These are phyloP conservation scores for Cryptomeria japonica DNA, from an alignment of 75 land plant genomes.

Conservation along the genomic window DNA sequence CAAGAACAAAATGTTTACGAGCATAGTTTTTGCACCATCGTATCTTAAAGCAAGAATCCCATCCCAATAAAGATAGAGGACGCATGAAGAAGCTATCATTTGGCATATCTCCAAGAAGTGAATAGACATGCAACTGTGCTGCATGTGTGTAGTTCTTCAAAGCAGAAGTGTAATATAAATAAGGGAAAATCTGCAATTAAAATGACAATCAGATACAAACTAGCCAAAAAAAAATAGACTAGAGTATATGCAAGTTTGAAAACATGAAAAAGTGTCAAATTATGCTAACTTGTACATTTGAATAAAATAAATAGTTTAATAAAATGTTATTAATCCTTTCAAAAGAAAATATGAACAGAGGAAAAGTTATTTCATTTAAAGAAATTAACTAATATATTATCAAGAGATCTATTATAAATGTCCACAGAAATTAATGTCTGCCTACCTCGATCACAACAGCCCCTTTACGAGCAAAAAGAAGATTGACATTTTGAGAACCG, in stretches of 20 bases:
- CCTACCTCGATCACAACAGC: constrained; percentile 36
- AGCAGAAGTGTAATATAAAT: constrained; percentile 39
- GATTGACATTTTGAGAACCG: constrained; percentile 51
- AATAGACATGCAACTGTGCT: constrained; percentile 25
- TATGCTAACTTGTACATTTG: background rate
- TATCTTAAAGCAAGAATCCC: constrained; percentile 36
- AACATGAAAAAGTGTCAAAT: background rate
- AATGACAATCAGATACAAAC: background rate
- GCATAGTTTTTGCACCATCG: constrained; percentile 54
- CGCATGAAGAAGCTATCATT: constrained; percentile 21
- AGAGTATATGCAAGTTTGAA: background rate
- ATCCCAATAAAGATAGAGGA: constrained; percentile 27
- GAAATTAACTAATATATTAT: background rate
- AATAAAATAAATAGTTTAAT: background rate
- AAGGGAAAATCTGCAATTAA: constrained; percentile 44
- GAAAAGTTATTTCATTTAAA: background rate
- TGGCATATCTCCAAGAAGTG: constrained; percentile 39
- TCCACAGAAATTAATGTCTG: background rate
- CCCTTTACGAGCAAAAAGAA: constrained; percentile 39
- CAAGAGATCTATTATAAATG: background rate
- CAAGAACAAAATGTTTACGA: constrained; percentile 32
- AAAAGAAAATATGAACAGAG: background rate
- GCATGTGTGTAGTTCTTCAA: constrained; percentile 51
- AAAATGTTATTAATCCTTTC: background rate
- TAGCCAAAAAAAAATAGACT: constrained; percentile 7